Conservation (phyloP, 1,284 basidiomycete genomes). For the Boletus semigastroideus region DNA sequence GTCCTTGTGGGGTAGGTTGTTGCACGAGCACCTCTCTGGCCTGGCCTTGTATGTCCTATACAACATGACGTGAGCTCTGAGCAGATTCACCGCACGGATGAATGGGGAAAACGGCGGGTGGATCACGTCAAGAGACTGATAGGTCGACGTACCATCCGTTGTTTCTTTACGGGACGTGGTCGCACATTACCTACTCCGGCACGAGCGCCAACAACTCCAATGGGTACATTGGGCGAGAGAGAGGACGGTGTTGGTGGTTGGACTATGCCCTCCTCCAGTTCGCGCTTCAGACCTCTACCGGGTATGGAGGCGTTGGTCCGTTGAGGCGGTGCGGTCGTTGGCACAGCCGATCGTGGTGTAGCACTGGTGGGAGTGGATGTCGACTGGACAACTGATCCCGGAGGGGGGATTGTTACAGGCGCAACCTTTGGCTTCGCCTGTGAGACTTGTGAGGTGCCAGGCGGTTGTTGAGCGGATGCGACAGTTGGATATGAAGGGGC, state of each 20-base stretch:
- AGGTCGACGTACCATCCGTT: conserved; percentile 57
- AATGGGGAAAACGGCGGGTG: background rate
- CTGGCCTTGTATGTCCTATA: conserved; percentile 41
- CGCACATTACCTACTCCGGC: conserved; percentile 55
- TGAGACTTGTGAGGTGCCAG: conserved; percentile 29
- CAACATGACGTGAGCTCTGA: conserved; percentile 15
- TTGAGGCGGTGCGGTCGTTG: conserved; percentile 24
- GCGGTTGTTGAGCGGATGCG: conserved; percentile 26
- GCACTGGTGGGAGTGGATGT: conserved; percentile 33
- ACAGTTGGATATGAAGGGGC: conserved; percentile 30
- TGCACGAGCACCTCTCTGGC: conserved; percentile 43
- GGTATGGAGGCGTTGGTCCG: conserved; percentile 19
- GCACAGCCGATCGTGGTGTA: conserved; percentile 32
- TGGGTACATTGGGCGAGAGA: conserved; percentile 30
- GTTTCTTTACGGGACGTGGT: conserved; percentile 74
- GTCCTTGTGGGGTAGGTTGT: conserved; percentile 48
- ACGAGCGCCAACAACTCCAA: conserved; percentile 45
- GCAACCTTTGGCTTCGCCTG: conserved; percentile 41
- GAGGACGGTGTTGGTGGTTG: conserved; percentile 22
- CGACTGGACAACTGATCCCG: conserved; percentile 15
- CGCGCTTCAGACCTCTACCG: conserved; percentile 52
- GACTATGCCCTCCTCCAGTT: conserved; percentile 38
- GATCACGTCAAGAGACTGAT: background rate
- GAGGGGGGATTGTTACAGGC: conserved; percentile 35
- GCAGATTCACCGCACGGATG: conserved; percentile 9